phyloP scores from a whole-genome alignment of 345 rosid species.

The Mercurialis annua region DNA sequence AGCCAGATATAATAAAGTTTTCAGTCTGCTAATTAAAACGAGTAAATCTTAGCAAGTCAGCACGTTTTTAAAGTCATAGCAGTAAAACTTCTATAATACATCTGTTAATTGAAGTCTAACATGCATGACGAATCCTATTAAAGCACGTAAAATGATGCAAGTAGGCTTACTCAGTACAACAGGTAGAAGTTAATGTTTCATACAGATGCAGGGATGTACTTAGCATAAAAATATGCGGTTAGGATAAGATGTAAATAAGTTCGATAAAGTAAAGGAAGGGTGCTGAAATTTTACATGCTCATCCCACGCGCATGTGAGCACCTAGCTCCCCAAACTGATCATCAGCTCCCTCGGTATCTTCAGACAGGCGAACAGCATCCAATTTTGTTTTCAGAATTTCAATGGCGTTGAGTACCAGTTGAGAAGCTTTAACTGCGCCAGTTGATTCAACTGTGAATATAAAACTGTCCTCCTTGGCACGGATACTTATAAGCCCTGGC shows the following conservation, averaged over 20 bases:
- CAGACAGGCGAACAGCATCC: conserved; percentile 88
- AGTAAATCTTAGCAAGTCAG: neutral
- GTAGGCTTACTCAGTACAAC: neutral
- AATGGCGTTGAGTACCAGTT: conserved; percentile 80
- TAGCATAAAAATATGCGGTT: neutral
- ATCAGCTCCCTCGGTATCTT: conserved; percentile 91
- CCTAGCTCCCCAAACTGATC: conserved; percentile 99
- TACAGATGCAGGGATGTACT: neutral
- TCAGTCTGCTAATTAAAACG: neutral
- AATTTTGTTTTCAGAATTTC: conserved; percentile 84
- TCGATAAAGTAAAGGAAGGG: neutral
- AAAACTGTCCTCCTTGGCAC: conserved; percentile 78
- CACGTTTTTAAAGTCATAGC: neutral
- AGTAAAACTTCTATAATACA: neutral
- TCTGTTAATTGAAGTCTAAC: neutral
- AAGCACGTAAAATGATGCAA: neutral
- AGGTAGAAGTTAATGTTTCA: neutral
- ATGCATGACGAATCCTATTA: neutral
- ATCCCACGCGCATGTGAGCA: conserved; percentile 97
- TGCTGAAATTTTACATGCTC: conserved; percentile 12
- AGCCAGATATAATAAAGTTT: neutral
- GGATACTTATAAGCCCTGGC: conserved; percentile 81
- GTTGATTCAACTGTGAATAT: conserved; percentile 92
- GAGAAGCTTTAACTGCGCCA: conserved; percentile 86
- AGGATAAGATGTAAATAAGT: neutral